Evolutionary conservation across 192 early-diverging fungal genomes (phyloP).

Genomic region (Phycomyces nitens): DNA sequence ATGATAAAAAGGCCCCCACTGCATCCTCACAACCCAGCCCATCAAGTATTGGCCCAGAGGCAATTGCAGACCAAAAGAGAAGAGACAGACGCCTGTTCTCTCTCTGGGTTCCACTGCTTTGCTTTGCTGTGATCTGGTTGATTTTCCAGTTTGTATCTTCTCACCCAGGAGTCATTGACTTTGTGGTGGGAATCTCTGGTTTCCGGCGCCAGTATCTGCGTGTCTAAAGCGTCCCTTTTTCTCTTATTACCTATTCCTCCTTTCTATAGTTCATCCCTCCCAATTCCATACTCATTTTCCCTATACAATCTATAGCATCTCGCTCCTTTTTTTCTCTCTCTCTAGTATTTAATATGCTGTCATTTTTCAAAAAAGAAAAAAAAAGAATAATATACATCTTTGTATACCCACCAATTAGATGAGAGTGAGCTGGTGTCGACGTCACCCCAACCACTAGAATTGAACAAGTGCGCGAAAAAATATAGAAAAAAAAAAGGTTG

Average conservation of each 20-base stretch:
- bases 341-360: neutral
- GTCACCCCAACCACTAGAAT: neutral
- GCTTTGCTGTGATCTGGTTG: conserved; percentile 20
- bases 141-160: conserved; percentile 28
- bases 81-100: conserved; percentile 20
- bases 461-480: too few relatives aligned
- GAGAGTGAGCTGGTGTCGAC: neutral
- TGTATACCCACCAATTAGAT: neutral
- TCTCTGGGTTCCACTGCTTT: conserved; percentile 29
- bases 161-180: conserved; percentile 16
- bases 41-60: neutral
- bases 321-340: neutral
- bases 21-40: neutral
- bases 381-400: neutral
- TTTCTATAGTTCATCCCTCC: neutral
- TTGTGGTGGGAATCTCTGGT: conserved; percentile 18
- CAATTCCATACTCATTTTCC: neutral
- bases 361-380: neutral
- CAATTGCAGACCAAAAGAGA: conserved; percentile 20
- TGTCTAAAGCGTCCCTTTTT: neutral
- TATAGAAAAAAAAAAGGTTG: too few relatives aligned
- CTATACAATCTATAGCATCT: neutral
- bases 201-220: conserved; percentile 18
- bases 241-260: neutral
- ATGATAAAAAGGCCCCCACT: neutral